Conservation (phyloP, 176 grass and related monocot genomes). For the Melocanna baccifera region DNA sequence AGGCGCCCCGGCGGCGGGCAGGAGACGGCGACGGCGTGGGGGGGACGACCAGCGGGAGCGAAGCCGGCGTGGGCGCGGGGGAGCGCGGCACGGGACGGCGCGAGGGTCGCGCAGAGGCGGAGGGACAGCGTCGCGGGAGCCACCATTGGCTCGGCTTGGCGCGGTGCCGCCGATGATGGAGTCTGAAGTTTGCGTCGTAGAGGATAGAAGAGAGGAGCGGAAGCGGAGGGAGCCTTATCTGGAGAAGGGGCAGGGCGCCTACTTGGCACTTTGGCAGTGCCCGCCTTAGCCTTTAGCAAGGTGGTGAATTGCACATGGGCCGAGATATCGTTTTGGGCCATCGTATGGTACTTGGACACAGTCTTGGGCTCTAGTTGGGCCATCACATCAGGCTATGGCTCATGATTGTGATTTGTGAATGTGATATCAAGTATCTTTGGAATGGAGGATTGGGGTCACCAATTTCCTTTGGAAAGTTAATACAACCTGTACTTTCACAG, state of each 20-base stretch:
- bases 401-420: no score
- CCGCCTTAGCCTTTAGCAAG: not conserved
- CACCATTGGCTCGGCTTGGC: slow-evolving; percentile 41
- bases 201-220: slow-evolving; percentile 14
- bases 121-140: slow-evolving; percentile 61
- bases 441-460: no score
- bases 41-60: slow-evolving; percentile 2
- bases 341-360: not conserved
- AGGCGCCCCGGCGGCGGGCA: not conserved
- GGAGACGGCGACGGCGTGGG: slow-evolving; percentile 5
- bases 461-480: no score
- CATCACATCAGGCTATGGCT: not conserved
- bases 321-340: not conserved
- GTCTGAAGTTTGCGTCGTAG: not conserved
- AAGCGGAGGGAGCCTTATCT: slow-evolving; percentile 52
- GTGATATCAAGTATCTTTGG: no score
- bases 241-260: not conserved
- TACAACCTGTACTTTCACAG: no score
- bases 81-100: slow-evolving; percentile 8
- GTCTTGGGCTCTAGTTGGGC: not conserved
- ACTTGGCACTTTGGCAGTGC: not conserved
- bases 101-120: slow-evolving; percentile 40
- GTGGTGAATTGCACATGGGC: not conserved
- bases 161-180: not conserved
- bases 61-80: slow-evolving; percentile 19